These are phyloP conservation scores for Globisporangium paddicum DNA, from an alignment of 352 stramenopile species.

Conservation along the genomic window DNA sequence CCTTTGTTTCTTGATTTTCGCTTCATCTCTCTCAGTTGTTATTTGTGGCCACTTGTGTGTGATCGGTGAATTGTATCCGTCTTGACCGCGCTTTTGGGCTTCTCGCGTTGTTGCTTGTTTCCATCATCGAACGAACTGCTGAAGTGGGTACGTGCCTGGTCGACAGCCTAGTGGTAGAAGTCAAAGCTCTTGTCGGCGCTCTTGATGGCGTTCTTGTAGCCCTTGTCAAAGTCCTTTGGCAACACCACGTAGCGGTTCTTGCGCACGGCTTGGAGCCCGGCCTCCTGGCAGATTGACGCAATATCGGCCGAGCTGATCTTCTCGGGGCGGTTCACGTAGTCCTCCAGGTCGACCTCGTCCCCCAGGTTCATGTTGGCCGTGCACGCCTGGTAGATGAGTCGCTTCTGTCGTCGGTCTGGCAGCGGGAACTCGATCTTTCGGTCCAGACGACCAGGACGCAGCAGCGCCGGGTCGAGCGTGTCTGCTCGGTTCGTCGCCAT, in stretches of 20 bases:
- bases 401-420: conserved; percentile 98
- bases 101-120: not conserved
- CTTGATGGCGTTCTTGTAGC: conserved; percentile 99
- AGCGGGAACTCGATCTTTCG: conserved; percentile 99
- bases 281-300: conserved; percentile 98
- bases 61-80: not conserved
- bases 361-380: conserved; percentile 99
- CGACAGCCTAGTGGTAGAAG: conserved; percentile 93
- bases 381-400: conserved; percentile 99
- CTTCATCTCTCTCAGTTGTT: not conserved
- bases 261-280: conserved; percentile 97
- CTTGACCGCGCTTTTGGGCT: too few relatives aligned
- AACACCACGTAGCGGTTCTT: conserved; percentile 99
- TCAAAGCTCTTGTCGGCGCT: conserved; percentile 98
- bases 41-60: not conserved
- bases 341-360: conserved; percentile 99
- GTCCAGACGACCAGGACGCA: conserved; percentile 97
- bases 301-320: conserved; percentile 99
- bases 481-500: conserved; percentile 99
- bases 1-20: not conserved
- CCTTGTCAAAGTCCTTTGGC: conserved; percentile 99
- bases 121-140: not conserved
- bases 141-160: not conserved
- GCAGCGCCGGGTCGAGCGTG: conserved; percentile 98
- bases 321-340: conserved; percentile 99